Evolutionary conservation across 2,329 filamentous ascomycete genomes (phyloP).

Genomic region (Plenodomus tracheiphilus): DNA sequence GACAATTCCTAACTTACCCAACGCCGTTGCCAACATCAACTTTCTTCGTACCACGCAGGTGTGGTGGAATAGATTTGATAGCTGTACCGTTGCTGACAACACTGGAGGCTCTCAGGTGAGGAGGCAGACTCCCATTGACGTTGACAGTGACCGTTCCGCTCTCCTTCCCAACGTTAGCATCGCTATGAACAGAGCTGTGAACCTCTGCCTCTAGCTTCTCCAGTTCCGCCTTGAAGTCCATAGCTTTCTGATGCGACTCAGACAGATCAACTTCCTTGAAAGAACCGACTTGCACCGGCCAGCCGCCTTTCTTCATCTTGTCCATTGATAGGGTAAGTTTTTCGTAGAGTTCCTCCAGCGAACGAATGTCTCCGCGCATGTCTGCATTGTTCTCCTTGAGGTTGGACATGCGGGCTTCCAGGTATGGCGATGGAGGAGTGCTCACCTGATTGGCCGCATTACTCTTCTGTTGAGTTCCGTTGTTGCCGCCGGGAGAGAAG

Average conservation of each 20-base stretch:
- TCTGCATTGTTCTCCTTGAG: conserved; percentile 19
- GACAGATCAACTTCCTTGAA: conserved; percentile 9
- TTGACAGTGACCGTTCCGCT: conserved; percentile 9
- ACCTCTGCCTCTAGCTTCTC: conserved; percentile 18
- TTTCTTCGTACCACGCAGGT: conserved; percentile 13
- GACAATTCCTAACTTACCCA: conserved; percentile 6
- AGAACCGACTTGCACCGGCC: conserved; percentile 20
- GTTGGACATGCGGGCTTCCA: conserved; percentile 21
- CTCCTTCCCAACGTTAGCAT: conserved; percentile 13
- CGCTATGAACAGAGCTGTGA: conserved; percentile 5
- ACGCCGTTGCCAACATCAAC: neutral
- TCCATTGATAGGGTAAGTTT: conserved; percentile 24
- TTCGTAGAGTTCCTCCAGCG: conserved; percentile 18
- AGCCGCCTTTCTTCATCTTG: conserved; percentile 20
- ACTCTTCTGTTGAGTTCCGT: conserved; percentile 1
- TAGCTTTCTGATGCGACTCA: conserved; percentile 15
- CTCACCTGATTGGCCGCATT: conserved; percentile 17
- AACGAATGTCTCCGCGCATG: conserved; percentile 18
- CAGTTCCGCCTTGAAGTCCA: conserved; percentile 17
- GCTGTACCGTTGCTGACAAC: conserved; percentile 5
- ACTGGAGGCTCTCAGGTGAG: conserved; percentile 6
- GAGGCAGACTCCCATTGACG: conserved; percentile 5
- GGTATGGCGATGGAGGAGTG: conserved; percentile 10
- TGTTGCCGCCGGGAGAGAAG: conserved; percentile 9
- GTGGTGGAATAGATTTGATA: conserved; percentile 21